phyloP scores from a whole-genome alignment of 1,139 yeast genomes.

The Groenewaldozyma auringiensis region DNA sequence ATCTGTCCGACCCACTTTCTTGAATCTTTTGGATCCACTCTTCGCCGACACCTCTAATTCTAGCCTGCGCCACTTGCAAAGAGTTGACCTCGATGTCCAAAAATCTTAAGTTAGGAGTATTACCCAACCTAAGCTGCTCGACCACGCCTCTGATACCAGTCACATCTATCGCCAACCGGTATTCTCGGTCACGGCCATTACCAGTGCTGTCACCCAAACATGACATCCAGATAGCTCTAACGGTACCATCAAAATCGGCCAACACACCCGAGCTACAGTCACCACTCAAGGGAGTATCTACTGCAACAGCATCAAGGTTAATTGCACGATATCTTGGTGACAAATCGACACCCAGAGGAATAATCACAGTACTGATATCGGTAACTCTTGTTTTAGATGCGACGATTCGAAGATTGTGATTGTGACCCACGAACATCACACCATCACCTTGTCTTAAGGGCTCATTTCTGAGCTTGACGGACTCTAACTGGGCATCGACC shows the following conservation, averaged over 20 bases:
- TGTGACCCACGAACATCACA: conserved; percentile 71
- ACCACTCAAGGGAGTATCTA: conserved; percentile 64
- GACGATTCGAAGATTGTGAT: conserved; percentile 59
- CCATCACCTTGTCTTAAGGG: conserved; percentile 72
- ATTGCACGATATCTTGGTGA: conserved; percentile 80
- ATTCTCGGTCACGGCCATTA: conserved; percentile 48
- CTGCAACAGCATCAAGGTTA: conserved; percentile 66
- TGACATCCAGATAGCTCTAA: conserved; percentile 78
- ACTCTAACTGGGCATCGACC: conserved; percentile 51
- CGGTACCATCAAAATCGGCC: conserved; percentile 69
- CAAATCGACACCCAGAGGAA: conserved; percentile 53
- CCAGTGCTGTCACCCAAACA: conserved; percentile 65
- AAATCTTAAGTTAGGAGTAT: conserved; percentile 51
- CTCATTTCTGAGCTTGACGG: conserved; percentile 52
- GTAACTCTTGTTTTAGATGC: conserved; percentile 72
- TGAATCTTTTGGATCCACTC: conserved; percentile 71
- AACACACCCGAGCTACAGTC: conserved; percentile 78
- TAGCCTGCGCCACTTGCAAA: conserved; percentile 63
- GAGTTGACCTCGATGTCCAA: conserved; percentile 74
- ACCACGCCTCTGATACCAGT: conserved; percentile 49
- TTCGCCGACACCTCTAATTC: conserved; percentile 79
- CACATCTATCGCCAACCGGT: conserved; percentile 73
- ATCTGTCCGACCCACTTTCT: conserved; percentile 47
- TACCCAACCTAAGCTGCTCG: conserved; percentile 44
- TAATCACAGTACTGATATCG: conserved; percentile 64